phyloP scores from a whole-genome alignment of 2,329 filamentous ascomycete genomes.

The Fusarium nurragi region DNA sequence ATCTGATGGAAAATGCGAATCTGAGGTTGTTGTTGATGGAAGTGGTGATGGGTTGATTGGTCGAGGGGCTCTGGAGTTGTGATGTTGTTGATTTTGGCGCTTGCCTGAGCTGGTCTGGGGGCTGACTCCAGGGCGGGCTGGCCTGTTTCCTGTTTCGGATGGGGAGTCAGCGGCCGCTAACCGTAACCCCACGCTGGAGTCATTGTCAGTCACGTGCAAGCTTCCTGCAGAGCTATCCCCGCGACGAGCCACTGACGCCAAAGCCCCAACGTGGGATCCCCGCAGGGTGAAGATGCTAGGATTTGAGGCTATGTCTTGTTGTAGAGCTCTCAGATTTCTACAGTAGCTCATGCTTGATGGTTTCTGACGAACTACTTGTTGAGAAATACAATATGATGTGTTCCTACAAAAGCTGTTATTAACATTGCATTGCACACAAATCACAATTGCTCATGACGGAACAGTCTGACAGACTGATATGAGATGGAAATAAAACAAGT shows the following conservation, averaged over 20 bases:
- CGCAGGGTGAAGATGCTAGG: background rate
- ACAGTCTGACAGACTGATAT: background rate
- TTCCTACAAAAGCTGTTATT: background rate
- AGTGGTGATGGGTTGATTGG: slow-evolving; percentile 34
- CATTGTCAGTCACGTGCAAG: slow-evolving; percentile 7
- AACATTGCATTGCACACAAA: background rate
- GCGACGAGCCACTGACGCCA: slow-evolving; percentile 4
- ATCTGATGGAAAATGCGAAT: slow-evolving; percentile 45
- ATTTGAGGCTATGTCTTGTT: background rate
- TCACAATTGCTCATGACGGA: background rate
- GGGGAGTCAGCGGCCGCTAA: slow-evolving; percentile 24
- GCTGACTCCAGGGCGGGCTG: slow-evolving; percentile 14
- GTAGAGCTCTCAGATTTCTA: background rate
- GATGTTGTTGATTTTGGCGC: slow-evolving; percentile 42
- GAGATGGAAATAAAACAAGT: slow-evolving; percentile 3
- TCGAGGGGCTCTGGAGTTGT: slow-evolving; percentile 38
- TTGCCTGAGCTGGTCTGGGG: slow-evolving; percentile 23
- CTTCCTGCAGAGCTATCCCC: background rate
- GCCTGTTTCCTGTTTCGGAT: slow-evolving; percentile 27
- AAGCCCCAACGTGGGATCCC: slow-evolving; percentile 4
- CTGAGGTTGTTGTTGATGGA: slow-evolving; percentile 44
- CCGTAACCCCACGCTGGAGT: slow-evolving; percentile 7
- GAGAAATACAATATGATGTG: background rate
- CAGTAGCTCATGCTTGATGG: background rate
- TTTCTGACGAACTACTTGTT: background rate